Conservation (phyloP, 1,284 basidiomycete species). For the Cutaneotrichosporon spelunceum region DNA sequence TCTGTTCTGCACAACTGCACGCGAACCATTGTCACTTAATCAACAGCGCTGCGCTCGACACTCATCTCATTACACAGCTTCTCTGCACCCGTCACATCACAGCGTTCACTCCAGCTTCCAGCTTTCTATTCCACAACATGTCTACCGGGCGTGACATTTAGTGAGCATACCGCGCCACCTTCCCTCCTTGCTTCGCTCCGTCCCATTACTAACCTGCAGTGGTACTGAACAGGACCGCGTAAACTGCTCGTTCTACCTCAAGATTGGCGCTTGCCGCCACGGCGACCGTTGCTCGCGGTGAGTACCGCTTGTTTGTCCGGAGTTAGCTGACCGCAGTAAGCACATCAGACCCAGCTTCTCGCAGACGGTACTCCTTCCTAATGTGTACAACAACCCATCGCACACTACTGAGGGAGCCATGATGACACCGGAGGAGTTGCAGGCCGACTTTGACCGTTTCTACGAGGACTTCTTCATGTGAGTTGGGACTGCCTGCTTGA, state of each 20-base stretch:
- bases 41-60: constrained; percentile 1
- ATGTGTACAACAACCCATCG: constrained; percentile 97
- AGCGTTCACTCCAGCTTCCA: constrained; percentile 14
- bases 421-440: constrained; percentile 65
- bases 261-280: constrained; percentile 52
- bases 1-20: constrained; percentile 4
- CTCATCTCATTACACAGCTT: constrained; percentile 1
- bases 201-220: constrained; percentile 28
- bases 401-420: constrained; percentile 77
- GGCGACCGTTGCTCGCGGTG: constrained; percentile 51
- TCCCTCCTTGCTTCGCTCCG: neutral
- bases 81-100: neutral
- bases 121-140: constrained; percentile 29
- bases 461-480: constrained; percentile 88
- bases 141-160: constrained; percentile 52
- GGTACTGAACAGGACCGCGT: constrained; percentile 53
- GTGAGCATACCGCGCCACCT: constrained; percentile 14
- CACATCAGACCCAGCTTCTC: constrained; percentile 97
- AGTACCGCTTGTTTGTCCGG: constrained; percentile 10
- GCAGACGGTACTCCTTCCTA: constrained; percentile 95
- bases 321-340: constrained; percentile 60
- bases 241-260: constrained; percentile 54
- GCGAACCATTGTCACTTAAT: neutral
- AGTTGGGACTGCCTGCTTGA: constrained; percentile 1
- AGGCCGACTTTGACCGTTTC: constrained; percentile 94